phyloP scores from a whole-genome alignment of 805 yeast genomes.

The Kodamaea hsintzibuensis region DNA sequence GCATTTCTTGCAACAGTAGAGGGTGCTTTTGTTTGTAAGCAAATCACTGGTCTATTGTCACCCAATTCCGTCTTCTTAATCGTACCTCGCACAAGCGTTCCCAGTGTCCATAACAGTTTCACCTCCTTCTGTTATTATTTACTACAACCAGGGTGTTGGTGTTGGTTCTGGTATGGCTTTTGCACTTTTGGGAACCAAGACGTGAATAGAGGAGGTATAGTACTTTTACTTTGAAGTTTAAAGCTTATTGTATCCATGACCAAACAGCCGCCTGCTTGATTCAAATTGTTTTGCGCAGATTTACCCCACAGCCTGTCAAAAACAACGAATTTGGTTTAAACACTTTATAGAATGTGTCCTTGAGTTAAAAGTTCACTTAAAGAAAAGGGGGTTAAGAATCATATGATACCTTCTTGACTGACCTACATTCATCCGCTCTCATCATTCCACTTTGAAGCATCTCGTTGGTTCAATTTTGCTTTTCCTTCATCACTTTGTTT shows the following conservation, averaged over 20 bases:
- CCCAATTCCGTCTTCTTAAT: neutral
- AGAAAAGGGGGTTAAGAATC: neutral
- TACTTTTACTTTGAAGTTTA: no score
- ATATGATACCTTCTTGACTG: neutral
- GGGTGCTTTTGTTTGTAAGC: neutral
- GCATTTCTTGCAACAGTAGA: neutral
- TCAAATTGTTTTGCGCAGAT: no score
- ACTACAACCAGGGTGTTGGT: neutral
- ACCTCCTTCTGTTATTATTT: neutral
- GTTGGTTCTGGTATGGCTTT: no score
- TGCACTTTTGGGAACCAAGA: no score
- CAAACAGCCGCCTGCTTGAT: no score
- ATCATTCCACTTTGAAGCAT: neutral
- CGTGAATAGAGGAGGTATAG: no score
- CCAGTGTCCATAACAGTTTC: neutral
- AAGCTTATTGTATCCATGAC: no score
- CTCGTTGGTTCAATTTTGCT: neutral
- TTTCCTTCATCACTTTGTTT: neutral
- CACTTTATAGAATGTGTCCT: no score
- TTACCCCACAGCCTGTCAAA: no score
- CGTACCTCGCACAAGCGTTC: neutral
- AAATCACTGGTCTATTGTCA: neutral
- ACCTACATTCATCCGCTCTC: neutral
- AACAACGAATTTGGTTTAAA: no score
- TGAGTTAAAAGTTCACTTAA: no score